Conservation (phyloP, 2,329 filamentous ascomycete species). For the Nannizziopsis arthrosporioides region DNA sequence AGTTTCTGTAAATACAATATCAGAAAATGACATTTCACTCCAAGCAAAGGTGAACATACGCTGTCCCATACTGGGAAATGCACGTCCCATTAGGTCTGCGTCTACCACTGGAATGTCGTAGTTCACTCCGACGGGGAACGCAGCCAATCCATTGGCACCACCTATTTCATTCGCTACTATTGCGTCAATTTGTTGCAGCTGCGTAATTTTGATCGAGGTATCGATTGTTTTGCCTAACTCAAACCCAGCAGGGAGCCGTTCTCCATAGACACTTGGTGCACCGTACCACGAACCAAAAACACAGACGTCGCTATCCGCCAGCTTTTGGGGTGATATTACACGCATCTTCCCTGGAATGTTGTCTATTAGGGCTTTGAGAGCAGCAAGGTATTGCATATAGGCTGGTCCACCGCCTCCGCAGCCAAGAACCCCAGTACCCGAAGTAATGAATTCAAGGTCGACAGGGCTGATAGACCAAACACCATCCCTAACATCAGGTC, state of each 20-base stretch:
- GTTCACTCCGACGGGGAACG: constrained; percentile 34
- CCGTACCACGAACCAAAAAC: constrained; percentile 40
- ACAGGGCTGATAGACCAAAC: constrained; percentile 30
- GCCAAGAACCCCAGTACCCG: constrained; percentile 29
- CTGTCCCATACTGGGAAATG: constrained; percentile 13
- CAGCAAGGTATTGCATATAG: constrained; percentile 38
- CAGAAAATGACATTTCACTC: not conserved
- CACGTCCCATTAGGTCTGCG: constrained; percentile 36
- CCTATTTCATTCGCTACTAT: constrained; percentile 27
- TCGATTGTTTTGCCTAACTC: constrained; percentile 27
- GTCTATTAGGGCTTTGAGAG: constrained; percentile 30
- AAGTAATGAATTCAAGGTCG: constrained; percentile 30
- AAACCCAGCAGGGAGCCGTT: constrained; percentile 20
- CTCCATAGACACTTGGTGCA: constrained; percentile 23
- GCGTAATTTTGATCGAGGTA: constrained; percentile 23
- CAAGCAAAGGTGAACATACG: constrained; percentile 3
- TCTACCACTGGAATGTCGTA: constrained; percentile 33
- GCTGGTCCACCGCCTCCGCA: constrained; percentile 34
- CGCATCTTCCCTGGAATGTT: constrained; percentile 28
- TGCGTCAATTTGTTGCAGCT: constrained; percentile 29
- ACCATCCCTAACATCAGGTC: constrained; percentile 22
- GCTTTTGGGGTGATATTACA: constrained; percentile 29
- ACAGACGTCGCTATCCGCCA: constrained; percentile 31
- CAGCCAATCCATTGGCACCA: constrained; percentile 31
- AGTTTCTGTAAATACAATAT: constrained; percentile 25